Base-by-base conservation (phyloP, 2,329 filamentous ascomycete genomes). In the Cercospora canescens region DNA sequence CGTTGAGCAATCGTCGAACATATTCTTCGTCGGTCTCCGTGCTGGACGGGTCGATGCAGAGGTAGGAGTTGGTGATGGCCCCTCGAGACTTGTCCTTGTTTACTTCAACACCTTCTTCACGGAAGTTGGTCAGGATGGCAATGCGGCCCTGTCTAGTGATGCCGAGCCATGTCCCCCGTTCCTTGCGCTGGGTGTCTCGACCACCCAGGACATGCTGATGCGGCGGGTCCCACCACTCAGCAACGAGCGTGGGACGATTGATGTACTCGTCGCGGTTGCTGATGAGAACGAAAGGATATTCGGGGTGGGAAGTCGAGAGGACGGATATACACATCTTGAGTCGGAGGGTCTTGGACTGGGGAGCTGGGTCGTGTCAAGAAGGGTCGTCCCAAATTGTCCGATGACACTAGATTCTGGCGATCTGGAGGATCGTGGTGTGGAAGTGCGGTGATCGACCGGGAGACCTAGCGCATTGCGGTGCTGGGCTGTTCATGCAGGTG, bases 131-230 rank as follows among this genome's bases (percentile, higher is more conserved):
- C 34, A 90, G 80, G 6, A 88, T 84, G 2, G 87, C 87, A 55
- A 90, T 74, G 64, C 86, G 86, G 30, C 88, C 88, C 68, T 87
- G 81, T 34, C 80, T 82, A 8, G 87, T 89, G 64, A 89, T 80
- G 21, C 86, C 88, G 56, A 89, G 83, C 88, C 88, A 90, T 66
- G 88, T 89, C 24, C 88, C 88, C 62, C 87, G 85, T 41, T 81
- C 84, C 14, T 82, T 75, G 28, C 87, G 85, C 56, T 88, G 85
- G 11, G 89, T 80, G 74, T 90, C 88, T 52, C 87, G 86, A 24
- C 87, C 87, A 32, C 86, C 87, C 6, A 89, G 80, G 62, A 90
- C 83, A 67, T 88, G 80, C 16, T 77, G 71, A 70, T 86, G 76
- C 3, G 86, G 86, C 12, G 79, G 71, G 48, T 84, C 82, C 88